phyloP scores from a whole-genome alignment of 495 filamentous ascomycete genomes.

The Aspergillus incahuasiensis region DNA sequence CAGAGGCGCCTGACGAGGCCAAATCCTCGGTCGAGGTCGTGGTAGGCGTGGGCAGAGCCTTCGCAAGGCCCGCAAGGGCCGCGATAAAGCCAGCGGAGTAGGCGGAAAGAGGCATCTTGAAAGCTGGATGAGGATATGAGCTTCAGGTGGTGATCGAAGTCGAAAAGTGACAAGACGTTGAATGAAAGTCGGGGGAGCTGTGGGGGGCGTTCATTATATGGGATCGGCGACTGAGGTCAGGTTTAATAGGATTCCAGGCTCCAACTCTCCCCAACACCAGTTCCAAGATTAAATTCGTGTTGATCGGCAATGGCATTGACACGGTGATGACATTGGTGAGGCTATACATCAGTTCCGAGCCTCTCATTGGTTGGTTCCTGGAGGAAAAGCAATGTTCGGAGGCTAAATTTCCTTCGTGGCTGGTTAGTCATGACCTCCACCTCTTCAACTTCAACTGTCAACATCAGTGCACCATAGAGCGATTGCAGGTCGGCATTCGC shows the following conservation, averaged over 20 bases:
- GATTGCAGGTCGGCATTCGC: no score
- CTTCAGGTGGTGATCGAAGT: not conserved
- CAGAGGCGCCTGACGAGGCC: not conserved
- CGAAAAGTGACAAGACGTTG: not conserved
- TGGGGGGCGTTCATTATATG: not conserved
- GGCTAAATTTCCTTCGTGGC: not conserved
- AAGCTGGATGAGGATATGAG: not conserved
- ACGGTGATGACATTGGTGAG: not conserved
- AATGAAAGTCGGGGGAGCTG: not conserved
- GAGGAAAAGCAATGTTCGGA: not conserved
- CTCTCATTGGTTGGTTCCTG: not conserved
- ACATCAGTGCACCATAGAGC: not conserved
- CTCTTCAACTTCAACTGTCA: not conserved
- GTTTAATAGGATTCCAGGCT: no score
- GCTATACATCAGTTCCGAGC: not conserved
- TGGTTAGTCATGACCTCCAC: not conserved
- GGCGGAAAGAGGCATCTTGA: conserved; percentile 4
- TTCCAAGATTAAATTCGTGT: not conserved
- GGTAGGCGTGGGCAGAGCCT: conserved; percentile 1
- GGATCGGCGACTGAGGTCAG: no score
- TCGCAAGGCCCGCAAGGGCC: not conserved
- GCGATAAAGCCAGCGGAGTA: not conserved
- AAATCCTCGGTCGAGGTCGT: not conserved
- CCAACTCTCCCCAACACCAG: no score
- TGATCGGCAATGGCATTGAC: not conserved